These are phyloP conservation scores for Irpex rosettiformis DNA, from an alignment of 1,284 basidiomycete genomes.

Conservation along the genomic window DNA sequence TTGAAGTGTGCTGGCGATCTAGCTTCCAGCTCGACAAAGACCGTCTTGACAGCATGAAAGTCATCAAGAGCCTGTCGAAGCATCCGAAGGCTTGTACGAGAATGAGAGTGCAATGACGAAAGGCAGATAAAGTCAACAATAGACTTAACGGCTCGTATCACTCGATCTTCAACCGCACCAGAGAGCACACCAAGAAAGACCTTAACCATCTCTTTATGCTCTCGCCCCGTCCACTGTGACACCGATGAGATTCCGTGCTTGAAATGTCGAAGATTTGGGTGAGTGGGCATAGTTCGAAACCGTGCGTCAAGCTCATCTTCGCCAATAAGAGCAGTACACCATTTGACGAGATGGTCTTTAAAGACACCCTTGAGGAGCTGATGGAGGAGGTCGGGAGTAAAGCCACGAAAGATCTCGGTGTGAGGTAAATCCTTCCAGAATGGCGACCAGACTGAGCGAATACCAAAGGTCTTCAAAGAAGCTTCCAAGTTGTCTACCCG, in stretches of 20 bases:
- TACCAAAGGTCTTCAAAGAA: conserved; percentile 8
- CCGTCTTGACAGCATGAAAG: conserved; percentile 27
- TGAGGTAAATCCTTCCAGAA: conserved; percentile 25
- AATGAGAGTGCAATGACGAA: conserved; percentile 19
- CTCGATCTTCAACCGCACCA: conserved; percentile 6
- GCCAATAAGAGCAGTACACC: conserved; percentile 21
- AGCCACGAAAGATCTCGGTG: conserved; percentile 17
- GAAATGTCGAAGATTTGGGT: conserved; percentile 23
- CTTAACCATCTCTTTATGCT: conserved; percentile 25
- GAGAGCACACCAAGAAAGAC: conserved; percentile 23
- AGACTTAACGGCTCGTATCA: conserved; percentile 15
- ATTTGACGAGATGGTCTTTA: conserved; percentile 28
- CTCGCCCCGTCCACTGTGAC: conserved; percentile 23
- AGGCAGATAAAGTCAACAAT: conserved; percentile 27
- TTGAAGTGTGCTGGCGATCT: conserved; percentile 24
- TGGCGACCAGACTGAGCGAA: conserved; percentile 18
- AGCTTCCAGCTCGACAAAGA: conserved; percentile 20
- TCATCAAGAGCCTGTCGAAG: conserved; percentile 16
- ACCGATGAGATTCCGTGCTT: conserved; percentile 23
- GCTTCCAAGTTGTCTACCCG: background rate
- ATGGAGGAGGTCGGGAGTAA: conserved; percentile 28
- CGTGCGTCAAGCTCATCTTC: conserved; percentile 23
- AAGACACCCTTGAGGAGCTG: conserved; percentile 29
- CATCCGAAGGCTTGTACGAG: conserved; percentile 7
- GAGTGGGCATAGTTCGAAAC: conserved; percentile 15